Percentiles rank a stretch among this genome's conserved stretches.
phyloP scores from a whole-genome alignment of 768 basidiomycete species.

The Gelatoporia subvermispora region DNA sequence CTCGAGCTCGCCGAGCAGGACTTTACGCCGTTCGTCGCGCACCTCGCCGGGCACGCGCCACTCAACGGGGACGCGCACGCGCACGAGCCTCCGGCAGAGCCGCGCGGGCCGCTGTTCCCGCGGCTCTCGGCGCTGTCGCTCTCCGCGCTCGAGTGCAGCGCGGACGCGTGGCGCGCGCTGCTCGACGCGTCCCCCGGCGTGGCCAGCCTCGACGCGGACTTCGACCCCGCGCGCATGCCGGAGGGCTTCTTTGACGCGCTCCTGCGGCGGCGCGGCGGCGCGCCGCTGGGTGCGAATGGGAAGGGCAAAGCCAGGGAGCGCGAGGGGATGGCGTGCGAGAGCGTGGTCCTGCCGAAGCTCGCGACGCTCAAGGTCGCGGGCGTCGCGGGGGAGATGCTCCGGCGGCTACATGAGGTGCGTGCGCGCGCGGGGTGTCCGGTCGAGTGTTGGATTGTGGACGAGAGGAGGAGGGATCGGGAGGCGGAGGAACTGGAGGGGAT shows the following conservation, averaged over 20 bases:
- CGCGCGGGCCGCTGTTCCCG: not conserved
- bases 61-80: not conserved
- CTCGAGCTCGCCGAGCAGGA: constrained; percentile 48
- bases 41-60: constrained; percentile 18
- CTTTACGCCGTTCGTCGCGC: constrained; percentile 39
- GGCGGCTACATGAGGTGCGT: constrained; percentile 7
- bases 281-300: constrained; percentile 18
- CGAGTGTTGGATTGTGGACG: constrained; percentile 14
- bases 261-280: constrained; percentile 21
- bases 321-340: not conserved
- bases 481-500: constrained; percentile 8
- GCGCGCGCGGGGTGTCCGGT: constrained; percentile 13
- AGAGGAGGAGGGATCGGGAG: constrained; percentile 13
- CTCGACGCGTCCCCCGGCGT: constrained; percentile 22
- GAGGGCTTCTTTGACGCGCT: constrained; percentile 25
- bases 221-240: constrained; percentile 27
- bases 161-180: constrained; percentile 13
- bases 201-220: constrained; percentile 39
- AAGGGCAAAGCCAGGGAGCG: not conserved
- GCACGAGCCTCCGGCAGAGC: not conserved
- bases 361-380: constrained; percentile 13
- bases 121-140: not conserved
- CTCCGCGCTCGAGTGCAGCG: not conserved
- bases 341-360: constrained; percentile 16
- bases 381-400: constrained; percentile 8